Base-by-base conservation (phyloP, 176 grass and related monocot genomes). In the Dactylis glomerata region DNA sequence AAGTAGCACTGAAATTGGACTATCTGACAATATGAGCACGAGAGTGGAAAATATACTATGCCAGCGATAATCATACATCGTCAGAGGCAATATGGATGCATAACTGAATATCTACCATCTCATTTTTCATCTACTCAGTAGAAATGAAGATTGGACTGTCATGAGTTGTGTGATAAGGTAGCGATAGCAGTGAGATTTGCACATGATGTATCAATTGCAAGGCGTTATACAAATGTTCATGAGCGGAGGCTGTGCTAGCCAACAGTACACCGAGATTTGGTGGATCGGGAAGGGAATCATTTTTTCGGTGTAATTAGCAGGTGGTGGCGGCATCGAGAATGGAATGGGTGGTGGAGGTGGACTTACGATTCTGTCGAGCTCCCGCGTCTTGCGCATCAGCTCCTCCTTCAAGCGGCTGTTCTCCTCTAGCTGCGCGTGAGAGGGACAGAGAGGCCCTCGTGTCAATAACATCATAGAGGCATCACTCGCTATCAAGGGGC, bases 391-490 rank as follows among this genome's bases (percentile, higher is more conserved):
- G 83, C 74, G 83, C 85, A 93, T 86, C 32, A 98, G 91, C 56
- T 95, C 89, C 14, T 93, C 91, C 87, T 95, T 98, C 62, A 98
- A 69, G 59, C 89, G 89, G 83, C 67, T 92, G 86, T 98, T 95
- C 80, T 98, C 96, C 89, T 94, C 91, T 10, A 93, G 79, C 93
- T 94, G 85, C 51, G 90, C 16, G 24, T 5, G 33, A 13, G n/a
- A 8, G 8, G 63, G 19, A 81, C 31, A 77, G 33, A 14, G 8
- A 31, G 24, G 30, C 1, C 2, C 11, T 32, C 26, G 24, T 24
- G 28, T 41, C 14, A 61, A 5, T 27, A 12, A 28, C n/a, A 61
- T 28, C n/a, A 22, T 9, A 11, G 3, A 26, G 55, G 15, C 17
- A 19, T 65, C 62, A 65, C 6, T 33, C 30, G 40, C 23, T 15